Conservation (phyloP, 2,329 filamentous ascomycete species). For the Pleurostoma richardsiae region DNA sequence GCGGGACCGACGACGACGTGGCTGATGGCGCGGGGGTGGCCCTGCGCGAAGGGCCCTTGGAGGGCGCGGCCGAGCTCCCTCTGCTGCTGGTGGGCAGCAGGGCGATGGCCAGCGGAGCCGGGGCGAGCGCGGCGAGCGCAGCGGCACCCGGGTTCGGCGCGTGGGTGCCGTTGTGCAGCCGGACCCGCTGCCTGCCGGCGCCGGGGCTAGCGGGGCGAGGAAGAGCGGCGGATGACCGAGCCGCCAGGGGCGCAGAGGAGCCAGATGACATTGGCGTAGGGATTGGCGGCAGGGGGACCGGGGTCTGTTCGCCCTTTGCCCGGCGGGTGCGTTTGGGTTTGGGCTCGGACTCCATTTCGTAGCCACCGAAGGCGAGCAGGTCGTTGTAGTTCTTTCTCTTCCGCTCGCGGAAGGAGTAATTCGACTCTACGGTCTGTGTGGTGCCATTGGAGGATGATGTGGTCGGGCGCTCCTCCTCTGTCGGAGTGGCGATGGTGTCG, state of each 20-base stretch:
- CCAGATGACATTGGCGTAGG: not conserved
- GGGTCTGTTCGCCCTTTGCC: constrained; percentile 8
- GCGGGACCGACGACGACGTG: constrained; percentile 18
- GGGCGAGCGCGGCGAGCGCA: not conserved
- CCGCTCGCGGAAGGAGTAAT: constrained; percentile 50
- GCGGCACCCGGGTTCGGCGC: not conserved
- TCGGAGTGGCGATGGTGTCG: constrained; percentile 23
- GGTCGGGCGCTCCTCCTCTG: constrained; percentile 44
- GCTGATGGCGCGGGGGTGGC: constrained; percentile 11
- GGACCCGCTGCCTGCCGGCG: constrained; percentile 17
- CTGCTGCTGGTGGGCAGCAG: constrained; percentile 6
- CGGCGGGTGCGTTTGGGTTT: constrained; percentile 23
- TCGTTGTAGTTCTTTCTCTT: constrained; percentile 49
- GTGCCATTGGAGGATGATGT: constrained; percentile 49
- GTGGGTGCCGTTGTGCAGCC: constrained; percentile 10
- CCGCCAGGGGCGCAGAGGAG: constrained; percentile 7
- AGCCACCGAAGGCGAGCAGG: constrained; percentile 23
- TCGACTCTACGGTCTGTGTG: constrained; percentile 42
- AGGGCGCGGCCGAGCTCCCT: not conserved
- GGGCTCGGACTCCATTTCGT: constrained; percentile 11
- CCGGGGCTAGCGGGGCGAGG: constrained; percentile 8
- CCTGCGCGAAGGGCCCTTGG: constrained; percentile 20
- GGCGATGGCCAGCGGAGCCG: constrained; percentile 1
- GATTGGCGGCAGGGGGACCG: not conserved
- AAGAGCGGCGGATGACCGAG: not conserved